Base-by-base conservation (phyloP, 495 filamentous ascomycete species). In the Podospora pseudoanserina region DNA sequence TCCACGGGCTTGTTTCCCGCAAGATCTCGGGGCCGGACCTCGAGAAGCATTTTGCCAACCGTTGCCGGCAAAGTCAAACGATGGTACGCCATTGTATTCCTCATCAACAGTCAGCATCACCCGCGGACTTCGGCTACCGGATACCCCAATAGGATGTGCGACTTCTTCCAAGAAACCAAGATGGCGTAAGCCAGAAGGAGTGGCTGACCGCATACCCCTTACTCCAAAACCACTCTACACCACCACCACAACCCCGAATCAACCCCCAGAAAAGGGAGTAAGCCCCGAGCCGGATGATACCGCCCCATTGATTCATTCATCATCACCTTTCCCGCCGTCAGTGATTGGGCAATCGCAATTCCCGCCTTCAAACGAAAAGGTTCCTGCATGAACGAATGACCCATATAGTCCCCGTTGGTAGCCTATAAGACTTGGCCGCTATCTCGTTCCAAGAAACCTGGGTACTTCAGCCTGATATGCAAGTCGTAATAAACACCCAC, bases 391-490 rank as follows among this genome's bases (percentile, higher is more conserved):
- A 34, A 39, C 15, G 18, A 49, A 49, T 20, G 28, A 32, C 27
- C 55, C 23, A 58, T 58, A 58, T 15, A 58, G 39, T 2, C 9
- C 15, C 39, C 39, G n/a, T 18, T 61, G 59, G 59, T 44, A 63
- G 61, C 30, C 61, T 39, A 63, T 63, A 34, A 49, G 30, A 23
- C 32, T 63, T 32, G 32, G 28, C 15, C 32, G 28, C 18, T 26
- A 19, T 18, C n/a, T 19, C 19, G 0, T 44, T 63, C 20, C 61
- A 28, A 32, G 30, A 28, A 16, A 49, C 39, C 9, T 49, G 7
- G 39, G 39, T 13, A 63, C 27, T 32, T 63, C 61, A 63, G 61
- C 30, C 61, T 63, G 61, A 63, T 63, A 63, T 63, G 61, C 30
- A n/a, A 61, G 30, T 32, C 7, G 27, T 13, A 63, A 58, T 58